Conservation (phyloP, 306 rosid genomes). For the Oxytropis ochrocephala region DNA sequence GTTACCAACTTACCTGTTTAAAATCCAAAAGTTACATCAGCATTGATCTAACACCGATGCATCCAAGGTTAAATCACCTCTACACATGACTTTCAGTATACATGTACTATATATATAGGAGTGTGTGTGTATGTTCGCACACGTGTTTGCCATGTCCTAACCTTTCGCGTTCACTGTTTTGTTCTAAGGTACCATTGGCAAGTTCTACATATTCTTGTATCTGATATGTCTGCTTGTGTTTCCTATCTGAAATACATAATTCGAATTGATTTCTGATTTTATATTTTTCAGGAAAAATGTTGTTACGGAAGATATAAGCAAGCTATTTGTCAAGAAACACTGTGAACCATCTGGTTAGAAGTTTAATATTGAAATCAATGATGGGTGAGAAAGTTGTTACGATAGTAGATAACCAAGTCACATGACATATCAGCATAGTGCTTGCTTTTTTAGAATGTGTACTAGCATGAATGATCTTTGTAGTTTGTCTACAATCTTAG, state of each 20-base stretch:
- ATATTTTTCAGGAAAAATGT: constrained; percentile 68
- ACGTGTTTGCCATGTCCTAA: background rate
- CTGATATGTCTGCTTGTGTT: background rate
- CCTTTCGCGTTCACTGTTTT: background rate
- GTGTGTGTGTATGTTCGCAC: no score
- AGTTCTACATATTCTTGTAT: background rate
- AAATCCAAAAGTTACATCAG: no score
- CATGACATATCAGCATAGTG: background rate
- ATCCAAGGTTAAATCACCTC: no score
- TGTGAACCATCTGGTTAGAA: constrained; percentile 32
- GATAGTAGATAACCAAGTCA: background rate
- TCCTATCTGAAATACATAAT: background rate
- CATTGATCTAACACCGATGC: no score
- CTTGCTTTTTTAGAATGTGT: constrained; percentile 29
- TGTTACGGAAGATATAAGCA: constrained; percentile 89
- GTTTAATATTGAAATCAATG: constrained; percentile 4
- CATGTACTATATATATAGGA: no score
- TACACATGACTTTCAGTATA: no score
- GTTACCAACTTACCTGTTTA: no score
- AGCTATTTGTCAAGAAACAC: constrained; percentile 73
- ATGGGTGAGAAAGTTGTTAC: constrained; percentile 5
- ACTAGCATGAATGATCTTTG: background rate
- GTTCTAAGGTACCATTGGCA: background rate
- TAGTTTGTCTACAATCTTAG: constrained; percentile 20
- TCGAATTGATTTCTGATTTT: constrained; percentile 20